phyloP scores from a whole-genome alignment of 148 eudicot species.

The Polygonum maritimum region DNA sequence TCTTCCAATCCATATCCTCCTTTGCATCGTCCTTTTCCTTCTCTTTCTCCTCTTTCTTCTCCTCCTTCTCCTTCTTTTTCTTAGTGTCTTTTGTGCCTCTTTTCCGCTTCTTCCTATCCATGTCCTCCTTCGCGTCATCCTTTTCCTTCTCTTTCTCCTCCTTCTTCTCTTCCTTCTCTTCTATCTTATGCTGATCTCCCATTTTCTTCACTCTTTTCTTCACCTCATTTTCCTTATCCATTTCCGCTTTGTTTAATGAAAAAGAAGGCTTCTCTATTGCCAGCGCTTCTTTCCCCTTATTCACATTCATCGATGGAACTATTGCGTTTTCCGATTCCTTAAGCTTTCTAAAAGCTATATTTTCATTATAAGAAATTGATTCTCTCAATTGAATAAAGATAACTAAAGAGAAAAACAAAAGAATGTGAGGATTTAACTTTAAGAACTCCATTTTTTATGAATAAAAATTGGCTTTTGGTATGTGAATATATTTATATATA shows the following conservation, averaged over 20 bases:
- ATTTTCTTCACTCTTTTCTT: not conserved
- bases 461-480: not conserved
- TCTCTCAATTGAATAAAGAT: not conserved
- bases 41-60: not conserved
- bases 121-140: not conserved
- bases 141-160: not conserved
- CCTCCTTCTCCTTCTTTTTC: not conserved
- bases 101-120: not conserved
- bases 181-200: not conserved
- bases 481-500: conserved; percentile 1
- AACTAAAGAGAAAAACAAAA: not conserved
- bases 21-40: not conserved
- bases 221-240: not conserved
- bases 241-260: not conserved
- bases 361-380: not conserved
- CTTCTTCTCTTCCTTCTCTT: not conserved
- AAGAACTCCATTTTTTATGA: not conserved
- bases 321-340: not conserved
- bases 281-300: not conserved
- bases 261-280: not conserved
- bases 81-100: not conserved
- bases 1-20: not conserved
- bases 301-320: not conserved
- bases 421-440: not conserved
- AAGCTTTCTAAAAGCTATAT: not conserved